phyloP scores from a whole-genome alignment of 2,329 filamentous ascomycete genomes.

The Trichophyton benhamiae region DNA sequence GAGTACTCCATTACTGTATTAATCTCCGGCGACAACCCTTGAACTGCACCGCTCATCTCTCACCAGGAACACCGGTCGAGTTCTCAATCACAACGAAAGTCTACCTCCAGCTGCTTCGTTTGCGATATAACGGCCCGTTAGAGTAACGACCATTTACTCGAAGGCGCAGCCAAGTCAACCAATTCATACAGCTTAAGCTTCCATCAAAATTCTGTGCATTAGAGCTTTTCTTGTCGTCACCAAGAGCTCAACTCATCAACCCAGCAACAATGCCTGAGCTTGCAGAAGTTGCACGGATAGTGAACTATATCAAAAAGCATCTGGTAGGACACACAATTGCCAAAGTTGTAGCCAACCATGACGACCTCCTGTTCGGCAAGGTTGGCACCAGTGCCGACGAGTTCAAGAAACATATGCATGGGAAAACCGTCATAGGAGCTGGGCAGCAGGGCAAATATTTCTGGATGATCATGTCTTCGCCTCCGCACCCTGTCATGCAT shows the following conservation, averaged over 20 bases:
- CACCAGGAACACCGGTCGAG: not conserved
- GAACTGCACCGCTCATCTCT: not conserved
- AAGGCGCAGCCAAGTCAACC: not conserved
- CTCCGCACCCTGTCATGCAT: conserved; percentile 82
- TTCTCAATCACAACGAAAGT: not conserved
- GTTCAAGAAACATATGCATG: conserved; percentile 60
- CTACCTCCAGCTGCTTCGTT: not conserved
- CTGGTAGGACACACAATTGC: conserved; percentile 73
- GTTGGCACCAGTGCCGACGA: conserved; percentile 65
- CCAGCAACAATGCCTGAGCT: conserved; percentile 35
- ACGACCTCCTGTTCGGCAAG: conserved; percentile 81
- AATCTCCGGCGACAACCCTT: not conserved
- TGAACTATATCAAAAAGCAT: conserved; percentile 70
- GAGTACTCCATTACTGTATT: not conserved
- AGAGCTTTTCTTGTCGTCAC: not conserved
- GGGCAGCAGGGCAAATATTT: conserved; percentile 96
- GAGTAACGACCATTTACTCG: not conserved
- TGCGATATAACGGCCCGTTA: not conserved
- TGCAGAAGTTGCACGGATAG: conserved; percentile 63
- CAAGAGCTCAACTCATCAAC: not conserved
- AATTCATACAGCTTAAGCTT: not conserved
- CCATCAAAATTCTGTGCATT: not conserved
- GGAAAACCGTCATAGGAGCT: conserved; percentile 58
- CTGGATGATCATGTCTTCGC: conserved; percentile 65
- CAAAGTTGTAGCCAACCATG: conserved; percentile 59